Base-by-base conservation (phyloP, 1,139 yeast species). In the Debaryomyces fabryi region DNA sequence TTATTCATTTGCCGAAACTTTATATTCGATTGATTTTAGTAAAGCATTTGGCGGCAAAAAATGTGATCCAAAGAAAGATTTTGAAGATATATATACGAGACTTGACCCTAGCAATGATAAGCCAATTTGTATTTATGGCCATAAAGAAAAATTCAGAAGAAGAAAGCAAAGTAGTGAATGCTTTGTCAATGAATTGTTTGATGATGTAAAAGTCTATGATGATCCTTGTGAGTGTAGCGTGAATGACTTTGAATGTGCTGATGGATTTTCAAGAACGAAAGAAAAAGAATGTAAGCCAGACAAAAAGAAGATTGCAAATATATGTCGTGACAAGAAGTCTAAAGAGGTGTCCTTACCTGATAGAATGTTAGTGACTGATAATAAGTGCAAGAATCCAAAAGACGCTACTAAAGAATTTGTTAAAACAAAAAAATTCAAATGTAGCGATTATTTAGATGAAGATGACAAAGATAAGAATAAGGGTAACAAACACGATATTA, bases 61-160 rank as follows among this genome's bases (percentile, higher is more conserved):
- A 4, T 88, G 95, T 65, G 54, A 53, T 2, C 12, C 38, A 12
- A 58, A 65, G 3, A 67, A 63, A 1, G 96, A 90, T 62, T 75
- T 84, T 58, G 97, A 90, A 66, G 77, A 74, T n/a, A 79, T 89
- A 75, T 75, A 74, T 51, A 86, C 88, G 1, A 74, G 90, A 57
- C 69, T 74, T 36, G 74, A 76, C 16, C 58, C 62, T 2, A 61
- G 60, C 1, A 69, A 75, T n/a, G 69, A 74, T 5, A 68, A 74
- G 4, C 88, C 88, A 1, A 58, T 74, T 12, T 91, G 97, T 69
- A 71, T 88, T 33, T 79, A 81, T 72, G 97, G 97, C 7, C 88
- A 82, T 50, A 80, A 74, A 56, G 91, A 87, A 58, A 79, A 73
- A 49, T 86, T 83, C 60, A 69, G 60, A 50, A 78, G 96, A 64